A percentile compares a stretch with the other conserved stretches of the same genome.
phyloP scores from a whole-genome alignment of 2,329 filamentous ascomycete species.

The Aspergillus carbonarius region DNA sequence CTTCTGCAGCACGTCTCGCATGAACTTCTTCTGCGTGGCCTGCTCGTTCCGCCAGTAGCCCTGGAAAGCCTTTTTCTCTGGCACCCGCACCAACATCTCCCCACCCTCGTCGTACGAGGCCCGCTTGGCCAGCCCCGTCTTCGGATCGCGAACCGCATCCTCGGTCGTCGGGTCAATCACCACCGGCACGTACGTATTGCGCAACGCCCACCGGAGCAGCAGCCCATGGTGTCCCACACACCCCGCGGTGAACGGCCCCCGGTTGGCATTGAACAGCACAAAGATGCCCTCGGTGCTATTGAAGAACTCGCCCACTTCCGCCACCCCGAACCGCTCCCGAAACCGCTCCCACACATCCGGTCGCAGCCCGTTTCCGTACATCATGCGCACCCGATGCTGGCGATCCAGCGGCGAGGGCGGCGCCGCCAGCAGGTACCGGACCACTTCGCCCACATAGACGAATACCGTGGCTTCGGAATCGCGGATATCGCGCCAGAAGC shows the following conservation, averaged over 20 bases:
- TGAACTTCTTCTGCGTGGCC: constrained; percentile 66
- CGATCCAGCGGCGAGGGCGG: constrained; percentile 52
- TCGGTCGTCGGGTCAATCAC: constrained; percentile 67
- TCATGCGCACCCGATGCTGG: constrained; percentile 46
- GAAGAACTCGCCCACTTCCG: constrained; percentile 70
- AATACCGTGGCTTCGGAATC: constrained; percentile 68
- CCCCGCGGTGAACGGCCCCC: constrained; percentile 62
- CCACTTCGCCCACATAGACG: constrained; percentile 75
- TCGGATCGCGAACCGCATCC: constrained; percentile 63
- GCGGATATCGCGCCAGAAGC: constrained; percentile 71
- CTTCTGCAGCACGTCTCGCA: constrained; percentile 63
- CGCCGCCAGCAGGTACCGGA: constrained; percentile 69
- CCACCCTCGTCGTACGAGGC: constrained; percentile 66
- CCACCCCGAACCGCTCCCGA: constrained; percentile 53
- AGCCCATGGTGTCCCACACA: constrained; percentile 71
- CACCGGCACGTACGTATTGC: constrained; percentile 63
- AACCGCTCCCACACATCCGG: constrained; percentile 53
- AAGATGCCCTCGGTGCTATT: constrained; percentile 74
- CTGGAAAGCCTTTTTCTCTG: constrained; percentile 59
- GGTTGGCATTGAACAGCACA: constrained; percentile 58
- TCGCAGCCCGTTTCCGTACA: constrained; percentile 51
- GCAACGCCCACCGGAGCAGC: constrained; percentile 54
- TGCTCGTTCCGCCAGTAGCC: constrained; percentile 69
- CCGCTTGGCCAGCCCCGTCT: constrained; percentile 66
- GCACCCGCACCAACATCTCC: constrained; percentile 69